Evolutionary conservation across 2,329 filamentous ascomycete species (phyloP), one percentile per base, ranked within the genome.

Genomic region (Leptographium lundbergii): DNA sequence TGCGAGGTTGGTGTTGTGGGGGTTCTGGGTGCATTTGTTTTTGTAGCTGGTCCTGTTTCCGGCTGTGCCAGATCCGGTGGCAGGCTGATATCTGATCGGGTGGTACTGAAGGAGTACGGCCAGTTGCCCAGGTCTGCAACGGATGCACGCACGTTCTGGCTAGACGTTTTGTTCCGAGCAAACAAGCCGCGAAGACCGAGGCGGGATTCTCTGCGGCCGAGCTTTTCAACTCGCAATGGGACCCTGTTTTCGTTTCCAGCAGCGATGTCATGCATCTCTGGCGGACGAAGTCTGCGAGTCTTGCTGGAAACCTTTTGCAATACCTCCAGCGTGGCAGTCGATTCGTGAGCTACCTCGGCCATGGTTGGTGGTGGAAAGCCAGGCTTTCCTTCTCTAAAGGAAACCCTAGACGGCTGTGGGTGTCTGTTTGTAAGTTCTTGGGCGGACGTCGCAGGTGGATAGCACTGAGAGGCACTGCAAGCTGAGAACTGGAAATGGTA

Each of bases 151-250:
- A 76, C 72, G 24, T 61, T 57, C 2, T 57, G 55, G 32, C 24
- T 70, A 11, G 68, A 66, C n/a, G 70, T 10, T 29, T 59, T 62
- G 57, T 60, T 62, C 17, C 47, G 27, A 9, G 56, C 17, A 22
- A 84, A 82, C 10, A 84, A 71, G 62, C 70, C 76, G 57, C 77
- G 72, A 55, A 82, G 66, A 4, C 76, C 79, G 56, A 81, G 65
- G 60, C 73, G 77, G 19, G 80, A 82, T 61, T 81, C 79, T 62
- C 79, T 72, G 66, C 72, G 75, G 58, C 66, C 67, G 27, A 74
- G 64, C 63, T 73, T 79, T 4, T 67, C 72, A 9, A 69, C 63
- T 50, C 76, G 75, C 59, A 79, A 62, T 14, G 77, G 73, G 6
- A 76, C 64, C 32, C 74, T 71, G 54, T 70, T 70, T 59, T 73